phyloP scores from a whole-genome alignment of 2,329 filamentous ascomycete species.

The Orbilia quercus region DNA sequence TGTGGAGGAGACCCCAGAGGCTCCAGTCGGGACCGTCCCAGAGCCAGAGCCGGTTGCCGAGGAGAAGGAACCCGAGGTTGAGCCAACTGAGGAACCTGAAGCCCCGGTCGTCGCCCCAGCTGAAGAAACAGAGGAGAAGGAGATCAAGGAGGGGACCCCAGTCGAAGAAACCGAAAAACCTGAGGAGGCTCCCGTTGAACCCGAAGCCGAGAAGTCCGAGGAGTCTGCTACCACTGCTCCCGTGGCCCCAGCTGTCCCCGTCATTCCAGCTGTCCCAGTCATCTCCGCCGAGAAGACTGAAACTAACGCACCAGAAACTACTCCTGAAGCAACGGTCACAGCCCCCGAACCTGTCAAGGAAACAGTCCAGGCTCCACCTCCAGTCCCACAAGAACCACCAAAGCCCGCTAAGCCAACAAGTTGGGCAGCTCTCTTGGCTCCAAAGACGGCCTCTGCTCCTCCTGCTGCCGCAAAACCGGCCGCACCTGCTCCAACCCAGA shows the following conservation, averaged over 20 bases:
- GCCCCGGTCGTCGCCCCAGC: slow-evolving; percentile 65
- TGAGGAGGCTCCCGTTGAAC: slow-evolving; percentile 55
- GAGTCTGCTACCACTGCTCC: slow-evolving; percentile 25
- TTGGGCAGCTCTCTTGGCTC: slow-evolving; percentile 50
- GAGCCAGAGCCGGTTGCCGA: slow-evolving; percentile 53
- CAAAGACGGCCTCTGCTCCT: slow-evolving; percentile 42
- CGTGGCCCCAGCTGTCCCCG: slow-evolving; percentile 50
- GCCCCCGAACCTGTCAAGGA: slow-evolving; percentile 51
- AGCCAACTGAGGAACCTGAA: slow-evolving; percentile 65
- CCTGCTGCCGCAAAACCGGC: slow-evolving; percentile 58
- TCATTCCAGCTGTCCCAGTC: slow-evolving; percentile 38
- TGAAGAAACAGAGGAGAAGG: slow-evolving; percentile 59
- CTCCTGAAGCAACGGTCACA: slow-evolving; percentile 17
- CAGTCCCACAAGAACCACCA: slow-evolving; percentile 51
- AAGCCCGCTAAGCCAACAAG: slow-evolving; percentile 48
- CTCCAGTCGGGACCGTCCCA: slow-evolving; percentile 54
- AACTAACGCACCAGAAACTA: slow-evolving; percentile 24
- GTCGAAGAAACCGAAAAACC: slow-evolving; percentile 47
- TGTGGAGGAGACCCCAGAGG: slow-evolving; percentile 58
- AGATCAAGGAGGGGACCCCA: slow-evolving; percentile 55
- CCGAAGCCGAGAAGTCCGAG: slow-evolving; percentile 41
- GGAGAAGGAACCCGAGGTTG: slow-evolving; percentile 54
- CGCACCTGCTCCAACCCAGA: slow-evolving; percentile 67
- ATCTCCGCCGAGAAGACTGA: slow-evolving; percentile 39
- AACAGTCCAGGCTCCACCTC: slow-evolving; percentile 34